A percentile compares a stretch with the other conserved stretches of the same genome.
Conservation (phyloP, 805 yeast species). For the Zygoascus bituminiphila region DNA sequence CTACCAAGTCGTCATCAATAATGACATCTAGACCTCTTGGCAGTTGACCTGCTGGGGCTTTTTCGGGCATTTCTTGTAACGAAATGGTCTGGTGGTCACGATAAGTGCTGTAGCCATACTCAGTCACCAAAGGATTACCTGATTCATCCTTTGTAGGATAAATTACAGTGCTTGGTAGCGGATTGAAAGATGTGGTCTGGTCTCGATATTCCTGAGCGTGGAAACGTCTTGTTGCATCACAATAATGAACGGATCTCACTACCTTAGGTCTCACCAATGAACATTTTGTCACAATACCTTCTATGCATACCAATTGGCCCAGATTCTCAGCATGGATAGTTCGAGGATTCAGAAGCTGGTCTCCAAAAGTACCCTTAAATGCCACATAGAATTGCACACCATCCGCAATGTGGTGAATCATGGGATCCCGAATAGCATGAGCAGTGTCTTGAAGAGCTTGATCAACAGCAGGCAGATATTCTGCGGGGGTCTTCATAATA, state of each 20-base stretch:
- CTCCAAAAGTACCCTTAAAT: constrained; percentile 87
- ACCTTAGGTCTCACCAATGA: constrained; percentile 91
- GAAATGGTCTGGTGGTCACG: constrained; percentile 90
- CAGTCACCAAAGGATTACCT: constrained; percentile 81
- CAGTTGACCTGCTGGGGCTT: constrained; percentile 95
- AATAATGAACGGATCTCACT: constrained; percentile 85
- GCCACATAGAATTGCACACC: constrained; percentile 60
- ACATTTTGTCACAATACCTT: constrained; percentile 92
- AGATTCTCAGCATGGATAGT: constrained; percentile 69
- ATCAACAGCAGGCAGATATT: constrained; percentile 81
- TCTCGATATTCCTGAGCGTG: constrained; percentile 90
- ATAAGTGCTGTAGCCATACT: constrained; percentile 86
- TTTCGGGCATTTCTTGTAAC: constrained; percentile 95
- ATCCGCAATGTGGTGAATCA: constrained; percentile 45
- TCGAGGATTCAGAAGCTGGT: constrained; percentile 79
- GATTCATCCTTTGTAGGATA: constrained; percentile 91
- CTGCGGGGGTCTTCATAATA: constrained; percentile 66
- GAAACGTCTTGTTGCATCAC: constrained; percentile 73
- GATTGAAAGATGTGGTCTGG: constrained; percentile 83
- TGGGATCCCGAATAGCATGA: constrained; percentile 56
- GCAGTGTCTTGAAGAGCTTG: constrained; percentile 78
- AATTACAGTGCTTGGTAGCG: constrained; percentile 70
- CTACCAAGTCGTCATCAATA: constrained; percentile 93
- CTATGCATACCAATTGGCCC: constrained; percentile 77
- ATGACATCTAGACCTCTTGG: constrained; percentile 89